A percentile compares a stretch with the other conserved stretches of the same genome.
These are phyloP conservation scores for Scenedesmus sp. DNA, from an alignment of 163 green algal genomes.

Conservation along the genomic window DNA sequence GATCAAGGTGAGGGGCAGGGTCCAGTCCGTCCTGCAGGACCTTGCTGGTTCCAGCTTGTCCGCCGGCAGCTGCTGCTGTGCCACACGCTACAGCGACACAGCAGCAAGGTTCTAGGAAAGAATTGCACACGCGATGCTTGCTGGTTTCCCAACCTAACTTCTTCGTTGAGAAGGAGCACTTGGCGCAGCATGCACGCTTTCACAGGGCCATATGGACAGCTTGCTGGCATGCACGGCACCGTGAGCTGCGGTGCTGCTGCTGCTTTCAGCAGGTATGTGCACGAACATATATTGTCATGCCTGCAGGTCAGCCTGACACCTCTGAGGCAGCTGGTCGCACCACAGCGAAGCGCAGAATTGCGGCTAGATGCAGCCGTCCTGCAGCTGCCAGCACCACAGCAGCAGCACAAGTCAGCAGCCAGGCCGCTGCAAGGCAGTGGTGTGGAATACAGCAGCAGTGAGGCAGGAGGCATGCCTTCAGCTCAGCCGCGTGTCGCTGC, in stretches of 20 bases:
- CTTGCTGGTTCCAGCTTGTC: no score
- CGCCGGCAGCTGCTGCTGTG: no score
- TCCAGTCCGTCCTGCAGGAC: background rate
- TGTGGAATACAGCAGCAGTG: background rate
- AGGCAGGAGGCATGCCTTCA: background rate
- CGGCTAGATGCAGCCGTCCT: background rate
- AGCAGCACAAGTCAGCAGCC: background rate
- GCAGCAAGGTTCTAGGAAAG: no score
- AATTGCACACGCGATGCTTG: no score
- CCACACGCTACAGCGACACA: no score
- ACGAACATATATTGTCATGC: background rate
- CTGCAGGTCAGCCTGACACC: constrained; percentile 35
- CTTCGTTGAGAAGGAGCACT: no score
- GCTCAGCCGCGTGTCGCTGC: background rate
- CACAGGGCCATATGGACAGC: background rate
- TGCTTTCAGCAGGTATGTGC: background rate
- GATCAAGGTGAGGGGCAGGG: constrained; percentile 36
- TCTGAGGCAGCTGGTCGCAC: background rate
- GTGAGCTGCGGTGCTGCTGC: background rate
- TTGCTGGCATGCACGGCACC: background rate
- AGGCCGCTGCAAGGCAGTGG: background rate
- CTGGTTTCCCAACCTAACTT: no score
- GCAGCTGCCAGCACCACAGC: background rate
- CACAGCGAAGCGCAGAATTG: background rate
- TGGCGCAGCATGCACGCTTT: background rate